Conservation (phyloP, 345 rosid species). For the Acer negundo region DNA sequence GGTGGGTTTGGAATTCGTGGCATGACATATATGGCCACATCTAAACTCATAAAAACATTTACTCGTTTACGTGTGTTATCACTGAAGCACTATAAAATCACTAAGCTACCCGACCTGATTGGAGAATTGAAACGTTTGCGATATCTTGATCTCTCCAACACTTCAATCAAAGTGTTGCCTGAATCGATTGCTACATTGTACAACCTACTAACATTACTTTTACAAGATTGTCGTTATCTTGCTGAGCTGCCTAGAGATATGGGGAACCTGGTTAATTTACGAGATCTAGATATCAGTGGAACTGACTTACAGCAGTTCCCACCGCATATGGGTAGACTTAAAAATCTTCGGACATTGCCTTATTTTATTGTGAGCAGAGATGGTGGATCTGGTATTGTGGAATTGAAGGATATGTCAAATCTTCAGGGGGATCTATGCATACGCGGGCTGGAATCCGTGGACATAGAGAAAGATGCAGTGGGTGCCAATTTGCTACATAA, state of each 20-base stretch:
- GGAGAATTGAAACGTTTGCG: constrained; percentile 7
- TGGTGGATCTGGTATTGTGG: neutral
- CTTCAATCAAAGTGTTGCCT: constrained; percentile 1
- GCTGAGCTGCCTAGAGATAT: neutral
- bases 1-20: no score
- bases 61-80: constrained; percentile 2
- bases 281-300: neutral
- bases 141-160: constrained; percentile 7
- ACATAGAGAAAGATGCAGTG: neutral
- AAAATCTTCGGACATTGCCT: constrained; percentile 4
- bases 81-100: neutral
- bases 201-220: constrained; percentile 5
- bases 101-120: constrained; percentile 7
- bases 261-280: neutral
- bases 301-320: neutral
- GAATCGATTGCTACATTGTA: constrained; percentile 5
- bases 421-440: constrained; percentile 2
- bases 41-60: neutral
- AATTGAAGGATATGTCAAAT: neutral
- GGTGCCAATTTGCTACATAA: constrained; percentile 7
- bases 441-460: neutral
- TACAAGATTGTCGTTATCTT: neutral
- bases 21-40: neutral
- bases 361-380: constrained; percentile 7
- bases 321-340: neutral